Base-by-base conservation (phyloP, 2,329 filamentous ascomycete genomes). In the Coleophoma eucalyptorum region DNA sequence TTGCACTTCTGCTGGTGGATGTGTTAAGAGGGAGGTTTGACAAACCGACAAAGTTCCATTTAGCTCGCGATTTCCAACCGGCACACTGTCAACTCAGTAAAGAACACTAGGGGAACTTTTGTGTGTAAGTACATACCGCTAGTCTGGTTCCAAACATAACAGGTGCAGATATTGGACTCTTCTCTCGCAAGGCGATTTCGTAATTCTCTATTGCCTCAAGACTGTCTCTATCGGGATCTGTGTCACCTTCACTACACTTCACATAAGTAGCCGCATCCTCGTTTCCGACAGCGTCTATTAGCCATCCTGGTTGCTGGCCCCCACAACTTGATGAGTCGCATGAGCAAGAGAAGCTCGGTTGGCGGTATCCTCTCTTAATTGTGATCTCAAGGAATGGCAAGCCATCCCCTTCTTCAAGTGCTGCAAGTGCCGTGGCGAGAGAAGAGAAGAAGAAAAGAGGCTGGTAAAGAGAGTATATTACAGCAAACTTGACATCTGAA, bases 111-210 rank as follows among this genome's bases (percentile, higher is more conserved):
- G 21, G 21, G 7, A 7, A 38, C 13, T 18, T 11, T 35, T 35
- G 33, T 15, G 10, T 18, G 16, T 10, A 38, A 38, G 13, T 38
- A 18, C 13, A 38, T 15, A 15, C 35, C 35, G 35, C 35, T 4
- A 38, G 35, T 11, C 35, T 15, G 35, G 10, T 38, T 11, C 16
- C 13, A 38, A 68, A 63, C 46, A 72, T 72, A 8, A 70, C 65
- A 1, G 72, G 71, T 0, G 75, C 76, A 0, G 70, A 67, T 8
- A 67, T 65, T 1, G 60, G 59, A 56, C 74, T 77, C 6, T 72
- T 67, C 2, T 61, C 50, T 16, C 57, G 33, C 12, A 50, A 20
- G 2, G 19, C 38, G 13, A 18, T 31, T 4, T 51, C 21, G 21
- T 59, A 57, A 11, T 38, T 15, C n/a, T 42, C 16, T 13, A 58